Percentiles rank a stretch among this genome's conserved stretches.
phyloP scores from a whole-genome alignment of 2,329 filamentous ascomycete genomes.

The Pseudonectria foliicola region DNA sequence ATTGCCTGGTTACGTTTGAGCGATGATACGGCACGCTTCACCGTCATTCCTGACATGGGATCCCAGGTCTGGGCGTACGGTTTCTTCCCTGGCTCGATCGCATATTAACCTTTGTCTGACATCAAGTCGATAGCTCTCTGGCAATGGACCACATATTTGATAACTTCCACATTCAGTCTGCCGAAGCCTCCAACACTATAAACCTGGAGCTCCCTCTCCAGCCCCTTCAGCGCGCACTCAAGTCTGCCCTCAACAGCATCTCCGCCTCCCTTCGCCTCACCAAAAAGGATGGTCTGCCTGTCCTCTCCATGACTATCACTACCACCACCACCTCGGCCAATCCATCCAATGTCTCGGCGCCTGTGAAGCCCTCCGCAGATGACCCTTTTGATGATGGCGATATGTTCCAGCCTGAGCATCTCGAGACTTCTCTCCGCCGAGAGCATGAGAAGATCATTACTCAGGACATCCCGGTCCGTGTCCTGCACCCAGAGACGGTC shows the following conservation, averaged over 20 bases:
- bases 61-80: slow-evolving; percentile 93
- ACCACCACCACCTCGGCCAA: slow-evolving; percentile 54
- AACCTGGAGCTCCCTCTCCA: slow-evolving; percentile 92
- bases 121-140: slow-evolving; percentile 38
- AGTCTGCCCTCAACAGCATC: slow-evolving; percentile 74
- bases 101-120: slow-evolving; percentile 1
- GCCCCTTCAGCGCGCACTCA: slow-evolving; percentile 82
- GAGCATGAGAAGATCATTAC: slow-evolving; percentile 89
- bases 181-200: slow-evolving; percentile 76
- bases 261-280: slow-evolving; percentile 83
- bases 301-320: slow-evolving; percentile 84
- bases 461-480: slow-evolving; percentile 91
- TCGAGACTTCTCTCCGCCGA: slow-evolving; percentile 52
- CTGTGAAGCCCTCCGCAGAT: slow-evolving; percentile 25
- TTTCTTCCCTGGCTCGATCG: slow-evolving; percentile 2
- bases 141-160: slow-evolving; percentile 81
- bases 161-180: slow-evolving; percentile 77
- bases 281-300: slow-evolving; percentile 81
- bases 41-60: slow-evolving; percentile 87
- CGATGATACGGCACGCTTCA: slow-evolving; percentile 83
- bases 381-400: slow-evolving; percentile 37
- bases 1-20: slow-evolving; percentile 88
- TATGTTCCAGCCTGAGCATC: slow-evolving; percentile 40
- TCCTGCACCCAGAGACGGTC: slow-evolving; percentile 76
- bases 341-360: slow-evolving; percentile 27